phyloP scores from a whole-genome alignment of 352 stramenopile species.

The Lagenidium sp. region DNA sequence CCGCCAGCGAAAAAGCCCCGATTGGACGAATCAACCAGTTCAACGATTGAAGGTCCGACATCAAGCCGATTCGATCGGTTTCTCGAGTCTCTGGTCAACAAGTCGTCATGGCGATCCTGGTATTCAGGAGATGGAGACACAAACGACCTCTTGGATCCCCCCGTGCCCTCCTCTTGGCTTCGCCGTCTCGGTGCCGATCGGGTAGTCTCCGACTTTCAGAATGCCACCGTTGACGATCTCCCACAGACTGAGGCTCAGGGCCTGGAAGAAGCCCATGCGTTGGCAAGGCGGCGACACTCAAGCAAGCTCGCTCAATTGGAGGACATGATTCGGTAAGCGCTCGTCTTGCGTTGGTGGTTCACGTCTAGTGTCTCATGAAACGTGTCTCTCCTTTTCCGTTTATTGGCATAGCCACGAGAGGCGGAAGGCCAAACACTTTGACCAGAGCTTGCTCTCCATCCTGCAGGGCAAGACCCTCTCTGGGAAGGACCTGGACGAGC shows the following conservation, averaged over 20 bases:
- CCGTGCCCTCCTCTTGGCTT: slow-evolving; percentile 20
- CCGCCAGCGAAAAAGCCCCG: slow-evolving; percentile 8
- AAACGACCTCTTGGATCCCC: slow-evolving; percentile 40
- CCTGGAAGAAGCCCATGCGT: not conserved
- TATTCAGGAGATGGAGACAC: slow-evolving; percentile 34
- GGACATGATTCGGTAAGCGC: slow-evolving; percentile 32
- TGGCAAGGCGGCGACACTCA: not conserved
- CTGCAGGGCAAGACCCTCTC: slow-evolving; percentile 50
- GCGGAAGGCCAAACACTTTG: slow-evolving; percentile 28
- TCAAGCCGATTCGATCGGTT: slow-evolving; percentile 16
- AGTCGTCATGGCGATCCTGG: slow-evolving; percentile 52
- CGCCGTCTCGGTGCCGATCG: slow-evolving; percentile 10
- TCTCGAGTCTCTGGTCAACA: slow-evolving; percentile 28
- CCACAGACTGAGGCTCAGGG: no score
- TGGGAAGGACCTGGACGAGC: slow-evolving; percentile 32
- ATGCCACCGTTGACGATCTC: not conserved
- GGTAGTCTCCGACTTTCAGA: slow-evolving; percentile 3
- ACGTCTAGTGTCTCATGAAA: not conserved
- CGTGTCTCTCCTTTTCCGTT: no score
- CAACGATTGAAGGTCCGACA: no score
- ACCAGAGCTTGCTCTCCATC: slow-evolving; percentile 40
- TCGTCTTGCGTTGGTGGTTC: not conserved
- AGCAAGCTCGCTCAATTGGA: slow-evolving; percentile 23
- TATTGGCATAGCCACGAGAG: no score
- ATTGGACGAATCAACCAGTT: no score